A percentile compares a stretch with the other conserved stretches of the same genome.
These are phyloP conservation scores for Exsudoporus frostii DNA, from an alignment of 768 basidiomycete species.

Conservation along the genomic window DNA sequence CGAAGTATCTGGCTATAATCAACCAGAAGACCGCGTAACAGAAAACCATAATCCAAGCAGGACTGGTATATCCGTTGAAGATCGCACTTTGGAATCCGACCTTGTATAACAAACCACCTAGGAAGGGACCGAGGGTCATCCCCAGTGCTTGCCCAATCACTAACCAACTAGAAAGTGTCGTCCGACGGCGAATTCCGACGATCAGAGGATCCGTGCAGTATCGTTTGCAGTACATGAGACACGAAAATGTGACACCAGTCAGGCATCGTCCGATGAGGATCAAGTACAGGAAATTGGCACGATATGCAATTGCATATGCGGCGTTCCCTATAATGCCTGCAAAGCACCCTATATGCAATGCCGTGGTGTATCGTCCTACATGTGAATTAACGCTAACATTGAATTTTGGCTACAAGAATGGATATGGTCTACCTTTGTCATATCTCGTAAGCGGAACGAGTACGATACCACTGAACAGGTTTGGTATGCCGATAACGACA, in stretches of 20 bases:
- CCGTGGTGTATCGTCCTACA: slow-evolving; percentile 51
- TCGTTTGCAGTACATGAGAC: slow-evolving; percentile 66
- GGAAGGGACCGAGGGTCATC: slow-evolving; percentile 60
- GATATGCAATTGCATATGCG: slow-evolving; percentile 61
- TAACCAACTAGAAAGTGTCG: slow-evolving; percentile 62
- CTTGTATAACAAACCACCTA: slow-evolving; percentile 60
- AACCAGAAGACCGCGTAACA: slow-evolving; percentile 54
- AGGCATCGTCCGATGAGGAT: slow-evolving; percentile 69
- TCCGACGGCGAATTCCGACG: slow-evolving; percentile 60
- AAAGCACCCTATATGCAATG: slow-evolving; percentile 53
- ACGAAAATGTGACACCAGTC: slow-evolving; percentile 55
- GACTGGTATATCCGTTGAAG: slow-evolving; percentile 69
- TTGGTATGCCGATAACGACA: slow-evolving; percentile 63
- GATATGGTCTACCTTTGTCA: slow-evolving; percentile 46
- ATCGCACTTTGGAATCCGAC: slow-evolving; percentile 52
- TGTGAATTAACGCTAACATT: not conserved
- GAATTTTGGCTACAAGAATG: not conserved
- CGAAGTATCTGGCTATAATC: slow-evolving; percentile 34
- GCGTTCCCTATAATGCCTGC: slow-evolving; percentile 54
- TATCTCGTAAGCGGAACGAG: slow-evolving; percentile 53
- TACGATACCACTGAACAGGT: slow-evolving; percentile 54
- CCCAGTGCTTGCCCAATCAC: slow-evolving; percentile 64
- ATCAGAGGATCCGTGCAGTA: slow-evolving; percentile 67
- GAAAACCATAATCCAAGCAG: slow-evolving; percentile 59
- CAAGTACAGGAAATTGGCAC: slow-evolving; percentile 57